These are phyloP conservation scores for Acanthamoeba healyi DNA, from an alignment of 208 protist genomes.

Conservation along the genomic window DNA sequence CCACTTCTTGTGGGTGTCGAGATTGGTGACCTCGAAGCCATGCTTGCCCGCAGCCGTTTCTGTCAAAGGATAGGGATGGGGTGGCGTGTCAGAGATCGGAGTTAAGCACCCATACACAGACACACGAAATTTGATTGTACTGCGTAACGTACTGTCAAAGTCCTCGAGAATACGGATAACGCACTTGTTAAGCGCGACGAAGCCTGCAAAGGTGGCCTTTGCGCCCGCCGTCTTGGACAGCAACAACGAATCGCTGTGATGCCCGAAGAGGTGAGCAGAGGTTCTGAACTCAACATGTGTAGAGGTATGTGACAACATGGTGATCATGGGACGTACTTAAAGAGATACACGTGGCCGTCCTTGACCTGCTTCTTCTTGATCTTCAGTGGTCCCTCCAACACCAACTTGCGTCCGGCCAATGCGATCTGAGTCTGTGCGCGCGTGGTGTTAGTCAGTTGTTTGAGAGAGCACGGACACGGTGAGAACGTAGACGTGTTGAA, in stretches of 20 bases:
- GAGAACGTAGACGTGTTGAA: background rate
- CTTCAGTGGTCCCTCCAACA: constrained; percentile 18
- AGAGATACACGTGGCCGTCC: constrained; percentile 20
- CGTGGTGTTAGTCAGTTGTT: too few relatives aligned
- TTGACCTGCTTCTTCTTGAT: constrained; percentile 51
- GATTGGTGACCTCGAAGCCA: background rate
- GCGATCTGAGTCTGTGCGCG: background rate
- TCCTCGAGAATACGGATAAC: constrained; percentile 36
- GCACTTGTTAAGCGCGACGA: constrained; percentile 1
- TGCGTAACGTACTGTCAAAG: constrained; percentile 24
- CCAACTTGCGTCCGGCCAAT: constrained; percentile 6
- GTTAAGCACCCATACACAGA: too few relatives aligned
- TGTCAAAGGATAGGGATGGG: background rate
- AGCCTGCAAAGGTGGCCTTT: constrained; percentile 17
- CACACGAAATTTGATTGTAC: too few relatives aligned
- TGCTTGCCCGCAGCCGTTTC: constrained; percentile 28
- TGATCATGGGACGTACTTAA: background rate
- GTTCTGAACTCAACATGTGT: background rate
- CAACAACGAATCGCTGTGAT: background rate
- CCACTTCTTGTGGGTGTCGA: constrained; percentile 44
- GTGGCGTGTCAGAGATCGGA: background rate
- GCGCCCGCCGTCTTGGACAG: constrained; percentile 7
- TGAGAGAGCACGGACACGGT: too few relatives aligned
- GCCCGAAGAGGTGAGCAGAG: background rate
- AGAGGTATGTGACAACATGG: background rate